Base-by-base conservation (phyloP, 768 basidiomycete species). In the Collybia nuda region DNA sequence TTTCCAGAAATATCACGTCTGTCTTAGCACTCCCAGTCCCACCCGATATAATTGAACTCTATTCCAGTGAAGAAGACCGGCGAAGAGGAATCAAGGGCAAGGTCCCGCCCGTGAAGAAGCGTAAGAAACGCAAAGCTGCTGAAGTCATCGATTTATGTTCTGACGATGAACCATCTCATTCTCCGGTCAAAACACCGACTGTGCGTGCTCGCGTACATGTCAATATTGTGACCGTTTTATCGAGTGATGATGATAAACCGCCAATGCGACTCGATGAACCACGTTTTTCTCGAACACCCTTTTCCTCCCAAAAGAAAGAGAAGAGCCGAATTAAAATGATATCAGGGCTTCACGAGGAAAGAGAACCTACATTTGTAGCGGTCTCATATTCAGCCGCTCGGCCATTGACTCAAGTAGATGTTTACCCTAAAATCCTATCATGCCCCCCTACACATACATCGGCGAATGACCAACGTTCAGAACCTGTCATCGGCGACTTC, bases 61-160 rank as follows among this genome's bases (percentile, higher is more conserved):
- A 18, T 11, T 51, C 50, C 2, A 44, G 32, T 24, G 49, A 45
- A 9, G 53, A 55, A 24, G 49, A 51, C 11, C 24, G 5, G 18
- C 24, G 22, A 3, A 18, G 18, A 29, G 41, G 41, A 19, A 32
- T 19, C 7, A 39, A 40, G 12, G 17, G 45, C 37, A 32, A 40
- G 12, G n/a, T 40, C 15, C 17, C 9, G 1, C 37, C 42, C n/a
- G 17, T 21, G 18, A 47, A 36, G 11, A 23, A 15, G 5, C 36
- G 18, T 6, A 46, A 39, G 28, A 7, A 15, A 4, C 44, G 19
- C 19, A n/a, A 15, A 8, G 11, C 12, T 21, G 3, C 39, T 9
- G 44, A 51, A 6, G 36, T 55, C 19, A 55, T 55, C 7, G 46
- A 55, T 36, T 40, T 55, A 23, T 53, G 52, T 18, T 55, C 53